Conservation (phyloP, 2,329 filamentous ascomycete species). For the Colletotrichum sp. region DNA sequence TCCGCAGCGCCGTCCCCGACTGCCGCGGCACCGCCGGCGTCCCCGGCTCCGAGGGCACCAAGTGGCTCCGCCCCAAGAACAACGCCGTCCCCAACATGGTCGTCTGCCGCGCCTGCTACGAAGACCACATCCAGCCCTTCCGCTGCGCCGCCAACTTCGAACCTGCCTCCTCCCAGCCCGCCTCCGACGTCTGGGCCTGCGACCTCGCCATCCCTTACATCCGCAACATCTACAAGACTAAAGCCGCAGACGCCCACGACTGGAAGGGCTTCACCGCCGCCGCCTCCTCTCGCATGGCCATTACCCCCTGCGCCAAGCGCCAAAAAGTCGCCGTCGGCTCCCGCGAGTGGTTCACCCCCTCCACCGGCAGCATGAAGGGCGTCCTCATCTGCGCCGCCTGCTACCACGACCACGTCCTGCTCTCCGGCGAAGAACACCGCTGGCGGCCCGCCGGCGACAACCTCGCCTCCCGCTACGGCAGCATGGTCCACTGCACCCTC, state of each 20-base stretch:
- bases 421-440: conserved; percentile 31
- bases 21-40: conserved; percentile 32
- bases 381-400: conserved; percentile 41
- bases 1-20: conserved; percentile 25
- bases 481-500: conserved; percentile 30
- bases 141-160: conserved; percentile 35
- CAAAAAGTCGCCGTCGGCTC: conserved; percentile 24
- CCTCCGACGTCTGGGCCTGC: conserved; percentile 37
- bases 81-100: conserved; percentile 36
- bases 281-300: conserved; percentile 28
- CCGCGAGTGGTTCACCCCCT: conserved; percentile 37
- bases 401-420: conserved; percentile 39
- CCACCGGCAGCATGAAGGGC: conserved; percentile 20
- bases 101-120: conserved; percentile 42
- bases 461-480: conserved; percentile 17
- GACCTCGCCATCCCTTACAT: conserved; percentile 36
- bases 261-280: conserved; percentile 38
- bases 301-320: conserved; percentile 31
- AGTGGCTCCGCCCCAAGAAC: conserved; percentile 35
- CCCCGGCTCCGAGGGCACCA: conserved; percentile 27
- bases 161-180: conserved; percentile 25
- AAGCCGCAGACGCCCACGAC: conserved; percentile 22
- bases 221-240: conserved; percentile 29
- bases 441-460: conserved; percentile 23
- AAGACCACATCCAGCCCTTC: conserved; percentile 33